phyloP scores from a whole-genome alignment of 768 basidiomycete species.

The Clitopilus hobsonii region DNA sequence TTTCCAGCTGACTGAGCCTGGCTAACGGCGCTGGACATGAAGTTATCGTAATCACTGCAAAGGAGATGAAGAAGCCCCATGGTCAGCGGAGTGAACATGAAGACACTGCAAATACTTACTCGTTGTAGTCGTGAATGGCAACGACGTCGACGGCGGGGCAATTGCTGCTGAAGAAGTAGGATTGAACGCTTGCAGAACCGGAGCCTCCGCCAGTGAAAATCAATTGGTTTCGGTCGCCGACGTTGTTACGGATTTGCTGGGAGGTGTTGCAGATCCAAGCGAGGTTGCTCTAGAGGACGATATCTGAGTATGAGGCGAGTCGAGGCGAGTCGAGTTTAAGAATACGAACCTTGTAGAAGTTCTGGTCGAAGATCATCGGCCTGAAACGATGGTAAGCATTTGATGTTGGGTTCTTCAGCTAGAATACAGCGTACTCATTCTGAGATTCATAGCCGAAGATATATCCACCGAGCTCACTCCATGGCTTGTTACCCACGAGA shows the following conservation, averaged over 20 bases:
- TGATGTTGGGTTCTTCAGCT: not conserved
- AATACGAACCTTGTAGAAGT: constrained; percentile 12
- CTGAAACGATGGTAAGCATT: constrained; percentile 1
- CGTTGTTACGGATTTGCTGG: constrained; percentile 20
- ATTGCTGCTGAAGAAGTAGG: constrained; percentile 15
- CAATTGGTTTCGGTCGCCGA: constrained; percentile 18
- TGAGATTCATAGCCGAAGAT: constrained; percentile 34
- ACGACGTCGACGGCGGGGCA: constrained; percentile 26
- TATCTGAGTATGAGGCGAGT: not conserved
- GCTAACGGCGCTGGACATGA: constrained; percentile 18
- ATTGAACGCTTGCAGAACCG: constrained; percentile 17
- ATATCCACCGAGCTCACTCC: constrained; percentile 30
- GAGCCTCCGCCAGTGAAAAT: constrained; percentile 23
- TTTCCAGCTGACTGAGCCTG: constrained; percentile 28
- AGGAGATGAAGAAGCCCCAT: not conserved
- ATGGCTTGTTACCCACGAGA: constrained; percentile 26
- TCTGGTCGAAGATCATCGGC: constrained; percentile 22
- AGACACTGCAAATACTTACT: constrained; percentile 8
- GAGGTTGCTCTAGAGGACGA: constrained; percentile 12
- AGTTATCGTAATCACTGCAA: constrained; percentile 19
- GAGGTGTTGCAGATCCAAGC: constrained; percentile 18
- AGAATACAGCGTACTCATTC: constrained; percentile 20
- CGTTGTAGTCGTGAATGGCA: constrained; percentile 32
- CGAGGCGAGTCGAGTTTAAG: not conserved
- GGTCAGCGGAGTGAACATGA: not conserved